Percentiles rank a stretch among this genome's conserved stretches.
These are phyloP conservation scores for Solanum ossicruentum DNA, from an alignment of 257 asterid genomes.

Conservation along the genomic window DNA sequence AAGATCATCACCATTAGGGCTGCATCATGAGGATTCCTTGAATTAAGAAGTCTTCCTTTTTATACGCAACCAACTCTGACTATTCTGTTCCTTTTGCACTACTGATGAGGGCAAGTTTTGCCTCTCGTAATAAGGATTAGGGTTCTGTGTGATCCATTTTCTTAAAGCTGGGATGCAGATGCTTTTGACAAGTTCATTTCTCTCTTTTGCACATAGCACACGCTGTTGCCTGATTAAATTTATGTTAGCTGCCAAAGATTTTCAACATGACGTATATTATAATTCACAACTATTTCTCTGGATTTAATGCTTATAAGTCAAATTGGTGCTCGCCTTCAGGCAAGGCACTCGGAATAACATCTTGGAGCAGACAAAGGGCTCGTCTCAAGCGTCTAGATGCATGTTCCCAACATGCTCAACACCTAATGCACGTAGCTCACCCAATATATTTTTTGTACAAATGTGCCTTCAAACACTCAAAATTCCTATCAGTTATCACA, in stretches of 20 bases:
- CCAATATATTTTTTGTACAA: neutral
- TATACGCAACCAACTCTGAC: neutral
- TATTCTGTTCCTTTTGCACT: neutral
- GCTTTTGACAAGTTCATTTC: neutral
- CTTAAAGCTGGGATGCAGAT: neutral
- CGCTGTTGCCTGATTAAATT: neutral
- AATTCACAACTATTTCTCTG: neutral
- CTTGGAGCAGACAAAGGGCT: too few relatives aligned
- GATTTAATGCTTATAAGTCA: neutral
- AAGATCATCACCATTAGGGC: slow-evolving; percentile 61
- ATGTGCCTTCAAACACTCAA: neutral
- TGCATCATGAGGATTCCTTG: neutral
- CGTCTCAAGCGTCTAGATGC: neutral
- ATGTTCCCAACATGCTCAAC: neutral
- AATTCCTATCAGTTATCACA: neutral
- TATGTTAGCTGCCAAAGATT: neutral
- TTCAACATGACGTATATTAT: neutral
- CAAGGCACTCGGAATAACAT: neutral
- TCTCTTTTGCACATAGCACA: neutral
- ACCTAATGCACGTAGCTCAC: neutral
- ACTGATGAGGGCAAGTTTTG: neutral
- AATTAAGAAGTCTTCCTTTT: neutral
- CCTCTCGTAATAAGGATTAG: neutral
- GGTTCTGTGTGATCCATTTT: neutral
- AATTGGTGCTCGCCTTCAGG: neutral